Conservation (phyloP, 169 alveolate genomes). For the Cryptosporidium bovis region DNA sequence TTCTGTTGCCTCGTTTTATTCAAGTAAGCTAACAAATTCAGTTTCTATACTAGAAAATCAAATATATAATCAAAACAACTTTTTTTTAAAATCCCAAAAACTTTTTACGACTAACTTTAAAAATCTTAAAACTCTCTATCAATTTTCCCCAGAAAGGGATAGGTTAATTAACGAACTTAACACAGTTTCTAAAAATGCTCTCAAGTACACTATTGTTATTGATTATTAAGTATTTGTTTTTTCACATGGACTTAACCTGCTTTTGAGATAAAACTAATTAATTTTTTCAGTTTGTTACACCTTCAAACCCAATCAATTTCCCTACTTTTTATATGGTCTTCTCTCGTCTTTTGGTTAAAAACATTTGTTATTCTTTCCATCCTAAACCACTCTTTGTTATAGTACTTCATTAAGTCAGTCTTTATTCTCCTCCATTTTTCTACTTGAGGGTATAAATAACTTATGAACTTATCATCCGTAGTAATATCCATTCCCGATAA, state of each 20-base stretch:
- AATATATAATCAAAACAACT: constrained; percentile 46
- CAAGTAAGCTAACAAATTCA: constrained; percentile 50
- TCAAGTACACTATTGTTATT: constrained; percentile 35
- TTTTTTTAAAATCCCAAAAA: constrained; percentile 38
- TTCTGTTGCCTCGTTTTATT: constrained; percentile 59
- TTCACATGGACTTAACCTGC: background rate
- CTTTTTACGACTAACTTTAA: constrained; percentile 53
- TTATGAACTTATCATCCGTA: constrained; percentile 26
- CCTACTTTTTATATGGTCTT: constrained; percentile 9
- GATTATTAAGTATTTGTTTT: background rate
- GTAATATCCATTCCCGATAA: constrained; percentile 8
- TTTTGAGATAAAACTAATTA: background rate
- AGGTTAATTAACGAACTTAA: constrained; percentile 32
- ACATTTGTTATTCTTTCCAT: constrained; percentile 12
- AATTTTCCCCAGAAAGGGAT: constrained; percentile 51
- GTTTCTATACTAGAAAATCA: constrained; percentile 35
- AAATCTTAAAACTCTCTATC: constrained; percentile 60
- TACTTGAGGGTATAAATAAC: constrained; percentile 63
- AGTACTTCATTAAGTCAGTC: constrained; percentile 27
- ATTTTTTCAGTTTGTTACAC: background rate
- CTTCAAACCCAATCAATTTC: constrained; percentile 36
- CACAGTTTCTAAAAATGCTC: constrained; percentile 22
- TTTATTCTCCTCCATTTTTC: constrained; percentile 42
- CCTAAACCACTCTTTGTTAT: constrained; percentile 55
- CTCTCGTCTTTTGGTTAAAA: constrained; percentile 10